phyloP scores from a whole-genome alignment of 371 early-diverging fungal species.

The Actinomucor elegans region DNA sequence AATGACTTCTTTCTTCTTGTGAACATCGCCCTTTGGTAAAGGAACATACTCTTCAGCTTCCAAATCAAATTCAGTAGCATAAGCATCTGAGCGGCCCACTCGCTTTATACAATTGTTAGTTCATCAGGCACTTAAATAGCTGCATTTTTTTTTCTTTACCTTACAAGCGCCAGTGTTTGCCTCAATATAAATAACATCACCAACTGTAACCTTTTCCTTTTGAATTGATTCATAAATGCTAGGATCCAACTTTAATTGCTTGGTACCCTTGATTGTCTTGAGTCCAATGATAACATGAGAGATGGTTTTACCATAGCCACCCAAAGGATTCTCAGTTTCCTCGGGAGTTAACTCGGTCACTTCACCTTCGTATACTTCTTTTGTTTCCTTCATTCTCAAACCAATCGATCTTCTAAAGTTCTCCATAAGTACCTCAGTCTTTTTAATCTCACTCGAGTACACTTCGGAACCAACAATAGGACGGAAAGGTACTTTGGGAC shows the following conservation, averaged over 20 bases:
- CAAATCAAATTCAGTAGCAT: constrained; percentile 94
- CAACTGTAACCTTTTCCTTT: constrained; percentile 95
- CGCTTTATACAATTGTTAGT: constrained; percentile 61
- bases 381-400: constrained; percentile 96
- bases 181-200: constrained; percentile 99
- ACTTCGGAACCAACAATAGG: constrained; percentile 99
- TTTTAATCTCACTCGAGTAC: constrained; percentile 96
- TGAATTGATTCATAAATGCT: constrained; percentile 96
- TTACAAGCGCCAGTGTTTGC: constrained; percentile 97
- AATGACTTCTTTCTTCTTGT: constrained; percentile 96
- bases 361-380: constrained; percentile 99
- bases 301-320: constrained; percentile 93
- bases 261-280: constrained; percentile 98
- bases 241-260: constrained; percentile 96
- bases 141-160: constrained; percentile 34
- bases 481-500: constrained; percentile 97
- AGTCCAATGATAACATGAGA: constrained; percentile 95
- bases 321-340: constrained; percentile 93
- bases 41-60: constrained; percentile 98
- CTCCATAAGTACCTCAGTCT: constrained; percentile 98
- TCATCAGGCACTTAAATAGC: neutral
- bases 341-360: constrained; percentile 96
- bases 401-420: constrained; percentile 97
- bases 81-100: constrained; percentile 95
- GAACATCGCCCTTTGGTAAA: constrained; percentile 98